Evolutionary conservation across 306 rosid genomes (phyloP).

Genomic region (Vicia sativa): DNA sequence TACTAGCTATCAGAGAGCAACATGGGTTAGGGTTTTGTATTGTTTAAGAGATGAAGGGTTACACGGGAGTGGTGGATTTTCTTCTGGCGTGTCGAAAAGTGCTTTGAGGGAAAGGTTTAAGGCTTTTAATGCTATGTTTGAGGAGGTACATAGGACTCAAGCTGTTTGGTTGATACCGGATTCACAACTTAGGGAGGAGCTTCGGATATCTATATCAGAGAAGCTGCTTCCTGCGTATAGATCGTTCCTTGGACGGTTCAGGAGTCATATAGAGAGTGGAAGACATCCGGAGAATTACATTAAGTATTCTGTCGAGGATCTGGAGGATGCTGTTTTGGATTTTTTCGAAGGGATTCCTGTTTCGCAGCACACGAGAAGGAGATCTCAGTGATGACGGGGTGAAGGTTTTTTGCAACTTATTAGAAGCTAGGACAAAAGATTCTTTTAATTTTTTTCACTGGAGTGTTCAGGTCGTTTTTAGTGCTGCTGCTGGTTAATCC

Average conservation of each 20-base stretch:
- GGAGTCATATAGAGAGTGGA: slow-evolving; percentile 90
- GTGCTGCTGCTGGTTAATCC: slow-evolving; percentile 46
- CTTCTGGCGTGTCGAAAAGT: slow-evolving; percentile 90
- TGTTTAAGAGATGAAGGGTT: slow-evolving; percentile 92
- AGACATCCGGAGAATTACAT: slow-evolving; percentile 97
- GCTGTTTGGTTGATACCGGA: slow-evolving; percentile 91
- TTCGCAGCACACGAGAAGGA: slow-evolving; percentile 84
- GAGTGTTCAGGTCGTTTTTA: slow-evolving; percentile 56
- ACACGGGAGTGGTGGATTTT: slow-evolving; percentile 83
- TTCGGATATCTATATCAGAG: slow-evolving; percentile 83
- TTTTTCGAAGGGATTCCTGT: slow-evolving; percentile 83
- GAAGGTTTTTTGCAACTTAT: slow-evolving; percentile 55
- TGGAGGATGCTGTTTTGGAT: slow-evolving; percentile 86
- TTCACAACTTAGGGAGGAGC: slow-evolving; percentile 94
- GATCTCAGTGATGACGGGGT: slow-evolving; percentile 60
- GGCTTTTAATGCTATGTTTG: slow-evolving; percentile 93
- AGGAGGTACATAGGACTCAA: slow-evolving; percentile 94
- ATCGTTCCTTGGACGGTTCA: slow-evolving; percentile 89
- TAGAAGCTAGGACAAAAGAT: slow-evolving; percentile 73
- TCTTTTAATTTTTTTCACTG: slow-evolving; percentile 85
- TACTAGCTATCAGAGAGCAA: slow-evolving; percentile 88
- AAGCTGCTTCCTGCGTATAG: slow-evolving; percentile 92
- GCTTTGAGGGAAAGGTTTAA: slow-evolving; percentile 95
- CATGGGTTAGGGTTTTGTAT: slow-evolving; percentile 90
- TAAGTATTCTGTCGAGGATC: slow-evolving; percentile 87